phyloP scores from a whole-genome alignment of 2,329 filamentous ascomycete species.

The Xylariaceae sp. region DNA sequence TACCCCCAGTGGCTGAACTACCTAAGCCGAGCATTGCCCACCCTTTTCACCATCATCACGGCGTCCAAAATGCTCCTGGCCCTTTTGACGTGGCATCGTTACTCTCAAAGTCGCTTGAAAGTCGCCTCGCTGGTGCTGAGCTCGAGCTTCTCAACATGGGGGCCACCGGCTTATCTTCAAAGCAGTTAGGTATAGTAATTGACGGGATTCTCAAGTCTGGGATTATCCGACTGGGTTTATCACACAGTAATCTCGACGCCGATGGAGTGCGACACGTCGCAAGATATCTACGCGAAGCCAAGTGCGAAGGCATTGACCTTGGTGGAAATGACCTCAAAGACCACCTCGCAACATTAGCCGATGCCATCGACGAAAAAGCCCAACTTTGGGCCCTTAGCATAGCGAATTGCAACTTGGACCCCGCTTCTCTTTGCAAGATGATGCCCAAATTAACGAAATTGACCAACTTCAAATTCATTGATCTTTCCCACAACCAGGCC shows the following conservation, averaged over 20 bases:
- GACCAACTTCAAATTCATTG: conserved; percentile 77
- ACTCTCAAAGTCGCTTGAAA: conserved; percentile 69
- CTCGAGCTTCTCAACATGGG: conserved; percentile 82
- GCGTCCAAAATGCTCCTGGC: conserved; percentile 9
- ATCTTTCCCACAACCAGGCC: conserved; percentile 82
- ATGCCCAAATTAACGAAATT: conserved; percentile 70
- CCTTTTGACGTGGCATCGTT: conserved; percentile 57
- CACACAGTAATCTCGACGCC: conserved; percentile 72
- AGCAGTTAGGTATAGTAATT: conserved; percentile 71
- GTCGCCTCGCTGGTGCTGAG: conserved; percentile 69
- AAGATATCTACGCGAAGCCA: conserved; percentile 68
- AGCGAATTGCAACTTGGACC: conserved; percentile 77
- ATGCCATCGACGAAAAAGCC: conserved; percentile 48
- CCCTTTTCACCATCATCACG: conserved; percentile 28
- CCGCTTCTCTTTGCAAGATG: conserved; percentile 67
- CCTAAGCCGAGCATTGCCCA: conserved; percentile 22
- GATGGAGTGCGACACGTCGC: conserved; percentile 73
- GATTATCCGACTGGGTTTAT: conserved; percentile 74
- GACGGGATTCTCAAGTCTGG: conserved; percentile 78
- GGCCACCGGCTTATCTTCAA: conserved; percentile 68
- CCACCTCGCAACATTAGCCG: conserved; percentile 50
- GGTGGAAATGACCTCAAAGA: conserved; percentile 73
- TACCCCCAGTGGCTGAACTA: conserved; percentile 47
- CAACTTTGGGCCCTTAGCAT: conserved; percentile 79
- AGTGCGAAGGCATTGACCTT: conserved; percentile 84